Percentiles rank a stretch among this genome's conserved stretches.
phyloP scores from a whole-genome alignment of 148 eudicot species.

The Fagopyrum esculentum region DNA sequence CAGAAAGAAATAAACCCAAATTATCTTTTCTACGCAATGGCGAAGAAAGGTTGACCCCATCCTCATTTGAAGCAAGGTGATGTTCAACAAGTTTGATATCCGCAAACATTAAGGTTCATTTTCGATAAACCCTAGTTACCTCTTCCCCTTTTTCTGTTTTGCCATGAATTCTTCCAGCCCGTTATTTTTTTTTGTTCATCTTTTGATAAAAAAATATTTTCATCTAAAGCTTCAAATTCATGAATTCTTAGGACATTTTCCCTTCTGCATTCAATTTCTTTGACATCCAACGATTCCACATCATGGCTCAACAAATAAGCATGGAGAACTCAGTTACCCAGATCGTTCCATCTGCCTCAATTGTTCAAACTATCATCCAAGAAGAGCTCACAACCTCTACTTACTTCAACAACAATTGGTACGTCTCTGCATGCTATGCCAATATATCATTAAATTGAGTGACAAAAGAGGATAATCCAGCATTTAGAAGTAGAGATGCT shows the following conservation, averaged over 20 bases:
- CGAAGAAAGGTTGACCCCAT: neutral
- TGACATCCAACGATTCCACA: neutral
- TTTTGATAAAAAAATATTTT: too few species aligned
- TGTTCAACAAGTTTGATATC: neutral
- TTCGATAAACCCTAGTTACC: neutral
- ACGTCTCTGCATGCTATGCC: neutral
- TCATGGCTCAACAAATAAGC: slow-evolving; percentile 4
- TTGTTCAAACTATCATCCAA: neutral
- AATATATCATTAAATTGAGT: too few species aligned
- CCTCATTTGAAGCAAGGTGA: neutral
- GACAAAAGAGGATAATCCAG: too few species aligned
- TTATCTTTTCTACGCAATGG: neutral
- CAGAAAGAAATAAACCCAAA: neutral
- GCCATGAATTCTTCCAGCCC: neutral
- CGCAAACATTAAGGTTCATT: neutral
- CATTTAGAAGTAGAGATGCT: too few species aligned
- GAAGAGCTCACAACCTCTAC: neutral
- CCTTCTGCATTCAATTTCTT: neutral
- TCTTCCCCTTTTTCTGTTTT: neutral
- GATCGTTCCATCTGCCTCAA: neutral
- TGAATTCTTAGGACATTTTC: neutral
- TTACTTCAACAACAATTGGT: slow-evolving; percentile 4
- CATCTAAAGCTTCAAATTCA: neutral
- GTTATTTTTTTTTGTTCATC: neutral
- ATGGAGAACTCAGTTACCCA: too few species aligned